Percentiles rank a stretch among this genome's conserved stretches.
phyloP scores from a whole-genome alignment of 163 green algal species.

The Scenedesmus sp. region DNA sequence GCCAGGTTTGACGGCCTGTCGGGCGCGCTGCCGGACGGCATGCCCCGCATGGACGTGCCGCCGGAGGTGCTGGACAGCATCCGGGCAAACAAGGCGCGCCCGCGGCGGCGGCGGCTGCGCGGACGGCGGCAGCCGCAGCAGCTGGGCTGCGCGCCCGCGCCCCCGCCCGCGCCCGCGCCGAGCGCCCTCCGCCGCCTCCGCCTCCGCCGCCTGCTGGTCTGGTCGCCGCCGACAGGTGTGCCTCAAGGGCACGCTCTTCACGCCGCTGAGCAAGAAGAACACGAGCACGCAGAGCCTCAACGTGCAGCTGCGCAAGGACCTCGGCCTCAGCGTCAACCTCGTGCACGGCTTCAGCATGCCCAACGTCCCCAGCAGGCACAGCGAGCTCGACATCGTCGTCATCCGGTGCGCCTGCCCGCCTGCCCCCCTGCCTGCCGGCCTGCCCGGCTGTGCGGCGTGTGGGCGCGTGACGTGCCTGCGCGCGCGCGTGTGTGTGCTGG shows the following conservation, averaged over 20 bases:
- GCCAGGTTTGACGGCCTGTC: conserved; percentile 69
- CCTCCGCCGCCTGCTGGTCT: background rate
- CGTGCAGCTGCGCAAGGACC: conserved; percentile 82
- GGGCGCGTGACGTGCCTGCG: too few species aligned
- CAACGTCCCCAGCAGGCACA: conserved; percentile 67
- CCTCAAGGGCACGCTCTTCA: conserved; percentile 75
- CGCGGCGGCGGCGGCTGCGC: background rate
- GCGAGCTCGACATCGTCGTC: conserved; percentile 81
- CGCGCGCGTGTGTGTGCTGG: too few species aligned
- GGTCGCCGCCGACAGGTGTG: conserved; percentile 41
- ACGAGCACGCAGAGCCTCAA: conserved; percentile 80
- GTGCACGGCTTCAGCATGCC: conserved; percentile 76
- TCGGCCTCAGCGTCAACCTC: conserved; percentile 81
- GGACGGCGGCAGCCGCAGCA: background rate
- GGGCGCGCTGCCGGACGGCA: conserved; percentile 53
- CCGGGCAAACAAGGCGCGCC: conserved; percentile 60
- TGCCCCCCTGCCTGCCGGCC: too few species aligned
- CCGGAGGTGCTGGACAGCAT: conserved; percentile 71
- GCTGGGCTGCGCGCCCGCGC: too few species aligned
- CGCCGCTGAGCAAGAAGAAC: conserved; percentile 60
- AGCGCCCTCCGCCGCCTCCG: background rate
- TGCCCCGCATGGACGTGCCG: conserved; percentile 59
- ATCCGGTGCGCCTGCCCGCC: conserved; percentile 60
- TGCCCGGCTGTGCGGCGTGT: too few species aligned
- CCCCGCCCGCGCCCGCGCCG: too few species aligned